Conservation (phyloP, 148 eudicot genomes). For the Amaranthus hypochondriacus region DNA sequence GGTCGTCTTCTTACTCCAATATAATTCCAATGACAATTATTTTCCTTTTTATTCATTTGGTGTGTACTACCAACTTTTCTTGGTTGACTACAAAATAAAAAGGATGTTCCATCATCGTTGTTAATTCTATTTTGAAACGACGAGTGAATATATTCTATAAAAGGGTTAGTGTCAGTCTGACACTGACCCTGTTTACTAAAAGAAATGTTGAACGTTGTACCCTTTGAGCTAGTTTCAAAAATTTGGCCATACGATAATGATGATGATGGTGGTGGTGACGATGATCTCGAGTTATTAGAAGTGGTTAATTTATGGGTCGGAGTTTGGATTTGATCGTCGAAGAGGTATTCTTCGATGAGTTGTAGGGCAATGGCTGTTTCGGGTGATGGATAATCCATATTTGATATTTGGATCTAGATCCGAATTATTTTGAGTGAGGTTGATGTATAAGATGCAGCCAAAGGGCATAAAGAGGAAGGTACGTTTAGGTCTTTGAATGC, state of each 20-base stretch:
- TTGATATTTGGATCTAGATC: background rate
- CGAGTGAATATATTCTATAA: background rate
- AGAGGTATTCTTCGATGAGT: slow-evolving; percentile 3
- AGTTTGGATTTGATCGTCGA: background rate
- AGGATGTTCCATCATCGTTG: slow-evolving; percentile 4
- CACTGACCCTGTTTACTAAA: background rate
- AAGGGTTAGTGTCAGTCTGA: background rate
- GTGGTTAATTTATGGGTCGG: background rate
- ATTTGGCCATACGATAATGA: background rate
- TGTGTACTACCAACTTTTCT: background rate
- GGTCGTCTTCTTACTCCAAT: slow-evolving; percentile 34
- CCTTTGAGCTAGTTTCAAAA: background rate
- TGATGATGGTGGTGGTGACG: background rate
- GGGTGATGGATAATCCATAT: background rate
- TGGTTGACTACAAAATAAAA: background rate
- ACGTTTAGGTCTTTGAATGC: background rate
- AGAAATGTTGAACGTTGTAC: slow-evolving; percentile 1
- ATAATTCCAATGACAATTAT: background rate
- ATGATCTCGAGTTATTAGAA: background rate
- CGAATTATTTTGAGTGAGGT: too few species aligned
- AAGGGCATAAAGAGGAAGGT: background rate
- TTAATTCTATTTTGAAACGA: background rate
- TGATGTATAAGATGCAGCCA: background rate
- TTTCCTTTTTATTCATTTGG: background rate
- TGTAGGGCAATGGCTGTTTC: slow-evolving; percentile 3